Conservation (phyloP, 495 filamentous ascomycete species). For the Astrothelium subdiscretum region DNA sequence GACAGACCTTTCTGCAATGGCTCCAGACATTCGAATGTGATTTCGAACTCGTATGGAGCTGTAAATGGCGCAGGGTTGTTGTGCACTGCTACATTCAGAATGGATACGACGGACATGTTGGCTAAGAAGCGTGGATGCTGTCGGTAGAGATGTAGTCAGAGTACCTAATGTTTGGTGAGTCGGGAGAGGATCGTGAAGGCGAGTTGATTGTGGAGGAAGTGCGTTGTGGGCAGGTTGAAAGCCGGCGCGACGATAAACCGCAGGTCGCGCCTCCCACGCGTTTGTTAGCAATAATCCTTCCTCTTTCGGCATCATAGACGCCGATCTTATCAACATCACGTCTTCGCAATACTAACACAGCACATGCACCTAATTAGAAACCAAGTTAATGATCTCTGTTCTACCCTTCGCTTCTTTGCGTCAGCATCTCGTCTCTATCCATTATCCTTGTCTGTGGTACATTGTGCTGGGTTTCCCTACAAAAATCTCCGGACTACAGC, state of each 20-base stretch:
- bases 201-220: no score
- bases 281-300: not conserved
- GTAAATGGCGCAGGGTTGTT: slow-evolving; percentile 93
- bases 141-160: not conserved
- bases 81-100: slow-evolving; percentile 84
- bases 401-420: not conserved
- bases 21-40: slow-evolving; percentile 97
- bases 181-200: not conserved
- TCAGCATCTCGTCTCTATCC: not conserved
- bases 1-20: slow-evolving; percentile 71
- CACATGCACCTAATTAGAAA: not conserved
- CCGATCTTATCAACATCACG: slow-evolving; percentile 1
- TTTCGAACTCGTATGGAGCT: slow-evolving; percentile 87
- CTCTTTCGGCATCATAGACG: not conserved
- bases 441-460: not conserved
- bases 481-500: not conserved
- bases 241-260: not conserved
- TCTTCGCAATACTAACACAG: not conserved
- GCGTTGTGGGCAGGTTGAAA: not conserved
- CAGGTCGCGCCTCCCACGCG: not conserved
- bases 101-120: slow-evolving; percentile 91
- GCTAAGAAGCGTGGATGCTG: not conserved
- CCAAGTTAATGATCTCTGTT: not conserved
- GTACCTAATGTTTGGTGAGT: not conserved
- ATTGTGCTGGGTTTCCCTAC: not conserved